A percentile compares a stretch with the other conserved stretches of the same genome.
Conservation (phyloP, 2,329 filamentous ascomycete species). For the Ramichloridium luteum region DNA sequence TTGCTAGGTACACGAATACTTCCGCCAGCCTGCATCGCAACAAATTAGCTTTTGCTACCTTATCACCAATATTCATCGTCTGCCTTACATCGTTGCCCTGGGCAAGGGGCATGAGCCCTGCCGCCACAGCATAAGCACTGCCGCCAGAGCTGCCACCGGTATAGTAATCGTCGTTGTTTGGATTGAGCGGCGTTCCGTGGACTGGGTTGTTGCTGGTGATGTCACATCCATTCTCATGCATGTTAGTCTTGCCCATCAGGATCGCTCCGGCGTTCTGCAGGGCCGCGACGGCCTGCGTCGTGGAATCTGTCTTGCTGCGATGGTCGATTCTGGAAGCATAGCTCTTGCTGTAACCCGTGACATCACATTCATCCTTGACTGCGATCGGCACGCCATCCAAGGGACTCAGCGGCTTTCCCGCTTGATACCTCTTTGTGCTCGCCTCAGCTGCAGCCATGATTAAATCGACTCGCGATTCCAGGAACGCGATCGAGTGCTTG, state of each 20-base stretch:
- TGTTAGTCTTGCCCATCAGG: constrained; percentile 62
- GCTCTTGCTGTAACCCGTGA: constrained; percentile 57
- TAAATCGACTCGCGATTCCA: constrained; percentile 51
- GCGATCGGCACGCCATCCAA: constrained; percentile 75
- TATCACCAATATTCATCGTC: too few species aligned
- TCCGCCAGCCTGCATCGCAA: too few species aligned
- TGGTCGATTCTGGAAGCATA: constrained; percentile 52
- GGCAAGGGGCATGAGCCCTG: constrained; percentile 61
- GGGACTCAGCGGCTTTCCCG: constrained; percentile 52
- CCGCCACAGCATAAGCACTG: constrained; percentile 55
- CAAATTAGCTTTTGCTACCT: too few species aligned
- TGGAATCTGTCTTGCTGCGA: constrained; percentile 38
- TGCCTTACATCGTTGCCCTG: constrained; percentile 65
- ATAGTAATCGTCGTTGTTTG: constrained; percentile 64
- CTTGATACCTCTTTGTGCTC: constrained; percentile 60
- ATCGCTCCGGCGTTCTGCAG: constrained; percentile 65
- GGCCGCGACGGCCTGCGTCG: constrained; percentile 44
- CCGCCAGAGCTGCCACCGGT: constrained; percentile 72
- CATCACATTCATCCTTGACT: constrained; percentile 68
- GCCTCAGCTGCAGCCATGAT: constrained; percentile 56
- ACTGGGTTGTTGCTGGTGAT: constrained; percentile 65
- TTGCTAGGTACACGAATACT: constrained; percentile 60
- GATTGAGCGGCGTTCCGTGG: constrained; percentile 65
- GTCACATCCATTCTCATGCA: constrained; percentile 69
- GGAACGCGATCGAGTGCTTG: constrained; percentile 60